phyloP scores from a whole-genome alignment of 768 basidiomycete species.

The Xerocomus brunneocitrinus region DNA sequence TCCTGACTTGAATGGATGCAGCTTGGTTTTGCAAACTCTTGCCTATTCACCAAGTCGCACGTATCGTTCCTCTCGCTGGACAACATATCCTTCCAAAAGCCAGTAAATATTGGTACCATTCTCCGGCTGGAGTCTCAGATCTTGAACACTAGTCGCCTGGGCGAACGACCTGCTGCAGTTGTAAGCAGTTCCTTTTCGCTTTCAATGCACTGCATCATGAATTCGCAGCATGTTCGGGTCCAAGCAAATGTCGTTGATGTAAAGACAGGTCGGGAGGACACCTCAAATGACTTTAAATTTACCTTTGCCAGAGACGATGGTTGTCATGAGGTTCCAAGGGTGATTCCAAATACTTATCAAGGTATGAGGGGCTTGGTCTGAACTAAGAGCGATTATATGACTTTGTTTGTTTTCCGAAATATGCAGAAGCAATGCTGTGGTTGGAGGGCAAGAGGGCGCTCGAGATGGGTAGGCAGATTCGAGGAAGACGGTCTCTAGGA shows the following conservation, averaged over 20 bases:
- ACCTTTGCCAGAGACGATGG: conserved; percentile 56
- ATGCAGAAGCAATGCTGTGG: conserved; percentile 78
- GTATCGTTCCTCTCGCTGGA: conserved; percentile 76
- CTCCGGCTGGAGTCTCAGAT: conserved; percentile 69
- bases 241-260: conserved; percentile 70
- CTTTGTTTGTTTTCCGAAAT: conserved; percentile 10
- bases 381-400: neutral
- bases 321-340: conserved; percentile 33
- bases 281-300: conserved; percentile 74
- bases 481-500: conserved; percentile 29
- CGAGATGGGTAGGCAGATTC: conserved; percentile 64
- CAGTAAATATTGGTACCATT: conserved; percentile 82
- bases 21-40: conserved; percentile 72
- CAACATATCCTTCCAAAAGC: conserved; percentile 71
- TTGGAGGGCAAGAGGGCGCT: conserved; percentile 72
- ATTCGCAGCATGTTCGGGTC: conserved; percentile 61
- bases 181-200: conserved; percentile 37
- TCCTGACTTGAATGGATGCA: conserved; percentile 22
- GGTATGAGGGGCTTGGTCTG: conserved; percentile 33
- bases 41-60: conserved; percentile 60
- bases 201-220: neutral
- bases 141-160: conserved; percentile 44
- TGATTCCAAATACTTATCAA: conserved; percentile 69
- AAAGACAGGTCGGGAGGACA: conserved; percentile 56
- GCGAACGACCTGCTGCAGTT: conserved; percentile 42